A percentile compares a stretch with the other conserved stretches of the same genome.
These are phyloP conservation scores for Adansonia madagascariensis DNA, from an alignment of 441 rosid genomes.

Conservation along the genomic window DNA sequence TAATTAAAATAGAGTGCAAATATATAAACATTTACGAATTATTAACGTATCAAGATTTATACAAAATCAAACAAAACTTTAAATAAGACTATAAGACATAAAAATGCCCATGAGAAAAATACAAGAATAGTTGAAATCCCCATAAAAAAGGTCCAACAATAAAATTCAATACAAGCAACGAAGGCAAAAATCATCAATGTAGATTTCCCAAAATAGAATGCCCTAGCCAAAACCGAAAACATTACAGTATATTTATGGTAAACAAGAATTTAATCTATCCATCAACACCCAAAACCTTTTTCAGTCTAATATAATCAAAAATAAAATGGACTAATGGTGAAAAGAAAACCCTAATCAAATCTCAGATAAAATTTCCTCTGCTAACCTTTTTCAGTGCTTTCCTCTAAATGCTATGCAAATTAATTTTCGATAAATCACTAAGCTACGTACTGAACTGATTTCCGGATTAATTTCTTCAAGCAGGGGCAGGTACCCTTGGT, in stretches of 20 bases:
- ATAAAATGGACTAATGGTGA: neutral
- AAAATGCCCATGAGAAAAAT: no score
- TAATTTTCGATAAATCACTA: constrained; percentile 29
- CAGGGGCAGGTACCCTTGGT: constrained; percentile 57
- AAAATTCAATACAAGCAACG: neutral
- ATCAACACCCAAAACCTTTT: constrained; percentile 23
- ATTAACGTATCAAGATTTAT: no score
- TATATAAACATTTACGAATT: no score
- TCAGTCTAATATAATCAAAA: neutral
- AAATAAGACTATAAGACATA: no score
- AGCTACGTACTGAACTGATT: constrained; percentile 32
- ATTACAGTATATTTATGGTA: constrained; percentile 16
- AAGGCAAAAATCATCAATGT: neutral
- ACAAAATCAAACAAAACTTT: no score
- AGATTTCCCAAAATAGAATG: neutral
- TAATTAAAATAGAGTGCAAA: no score
- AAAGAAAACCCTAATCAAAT: constrained; percentile 24
- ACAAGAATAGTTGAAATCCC: no score
- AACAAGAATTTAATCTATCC: constrained; percentile 18
- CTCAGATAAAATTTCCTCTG: constrained; percentile 2
- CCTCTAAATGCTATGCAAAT: constrained; percentile 32
- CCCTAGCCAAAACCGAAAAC: neutral
- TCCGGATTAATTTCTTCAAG: constrained; percentile 37
- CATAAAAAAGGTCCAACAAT: no score
- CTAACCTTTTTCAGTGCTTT: neutral